These are phyloP conservation scores for Casuarina equisetifolia DNA, from an alignment of 306 rosid genomes.

Conservation along the genomic window DNA sequence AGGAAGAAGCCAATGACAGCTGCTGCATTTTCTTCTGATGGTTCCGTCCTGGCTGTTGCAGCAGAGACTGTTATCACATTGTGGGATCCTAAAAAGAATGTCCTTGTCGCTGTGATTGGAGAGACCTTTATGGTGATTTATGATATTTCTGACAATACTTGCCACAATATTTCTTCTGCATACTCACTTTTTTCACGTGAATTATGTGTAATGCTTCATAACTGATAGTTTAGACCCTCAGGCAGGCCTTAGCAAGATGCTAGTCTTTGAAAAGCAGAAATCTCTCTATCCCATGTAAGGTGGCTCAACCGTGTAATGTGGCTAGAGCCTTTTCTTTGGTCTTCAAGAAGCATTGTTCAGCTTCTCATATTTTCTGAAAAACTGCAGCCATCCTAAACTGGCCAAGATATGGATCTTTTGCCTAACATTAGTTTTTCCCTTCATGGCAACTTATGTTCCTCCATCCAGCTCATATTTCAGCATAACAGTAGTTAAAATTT, in stretches of 20 bases:
- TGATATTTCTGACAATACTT: constrained; percentile 18
- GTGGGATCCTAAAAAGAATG: constrained; percentile 89
- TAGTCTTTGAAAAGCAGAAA: not conserved
- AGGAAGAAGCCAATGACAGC: constrained; percentile 90
- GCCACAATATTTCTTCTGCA: constrained; percentile 10
- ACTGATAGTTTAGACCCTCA: constrained; percentile 7
- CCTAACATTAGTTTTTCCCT: not conserved
- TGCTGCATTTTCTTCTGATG: constrained; percentile 86
- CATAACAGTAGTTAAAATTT: not conserved
- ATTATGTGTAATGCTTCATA: constrained; percentile 4
- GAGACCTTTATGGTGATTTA: constrained; percentile 57
- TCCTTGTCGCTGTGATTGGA: constrained; percentile 80
- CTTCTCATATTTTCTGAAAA: no score
- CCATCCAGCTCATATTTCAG: not conserved
- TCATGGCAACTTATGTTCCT: not conserved
- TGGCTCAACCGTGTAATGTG: not conserved
- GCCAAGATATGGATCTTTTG: no score
- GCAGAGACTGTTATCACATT: constrained; percentile 85
- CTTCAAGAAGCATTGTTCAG: not conserved
- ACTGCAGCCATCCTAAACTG: no score
- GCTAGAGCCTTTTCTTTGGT: not conserved
- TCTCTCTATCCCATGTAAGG: no score
- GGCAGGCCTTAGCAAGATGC: not conserved
- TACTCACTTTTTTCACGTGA: not conserved
- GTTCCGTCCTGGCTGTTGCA: constrained; percentile 91